Evolutionary conservation across 202 grass and related monocot species (phyloP).

Genomic region (Panicum hallii): DNA sequence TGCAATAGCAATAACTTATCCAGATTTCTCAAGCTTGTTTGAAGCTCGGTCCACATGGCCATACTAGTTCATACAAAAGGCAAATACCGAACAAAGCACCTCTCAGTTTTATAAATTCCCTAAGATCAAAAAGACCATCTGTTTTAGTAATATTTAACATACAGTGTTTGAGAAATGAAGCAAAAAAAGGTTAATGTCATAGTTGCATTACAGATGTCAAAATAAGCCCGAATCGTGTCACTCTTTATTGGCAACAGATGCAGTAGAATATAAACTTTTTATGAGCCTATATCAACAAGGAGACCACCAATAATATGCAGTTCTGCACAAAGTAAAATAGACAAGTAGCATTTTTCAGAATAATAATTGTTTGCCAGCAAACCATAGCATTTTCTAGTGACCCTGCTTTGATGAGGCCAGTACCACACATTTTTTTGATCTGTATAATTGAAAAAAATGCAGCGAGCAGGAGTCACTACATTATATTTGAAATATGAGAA

Average conservation of each 20-base stretch:
- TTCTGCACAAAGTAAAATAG: neutral
- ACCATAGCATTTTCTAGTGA: slow-evolving; percentile 88
- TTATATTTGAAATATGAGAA: neutral
- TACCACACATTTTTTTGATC: slow-evolving; percentile 66
- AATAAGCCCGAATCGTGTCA: neutral
- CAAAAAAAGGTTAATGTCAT: neutral
- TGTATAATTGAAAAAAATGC: slow-evolving; percentile 38
- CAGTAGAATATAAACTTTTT: slow-evolving; percentile 5
- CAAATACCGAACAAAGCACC: neutral
- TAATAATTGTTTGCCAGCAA: slow-evolving; percentile 65
- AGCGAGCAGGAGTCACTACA: slow-evolving; percentile 25
- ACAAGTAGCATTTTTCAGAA: slow-evolving; percentile 30
- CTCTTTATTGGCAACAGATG: neutral
- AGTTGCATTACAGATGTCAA: neutral
- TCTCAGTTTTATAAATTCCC: neutral
- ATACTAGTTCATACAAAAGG: neutral
- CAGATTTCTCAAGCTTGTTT: neutral
- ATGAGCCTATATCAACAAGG: slow-evolving; percentile 9
- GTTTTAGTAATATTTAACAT: neutral
- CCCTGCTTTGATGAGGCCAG: slow-evolving; percentile 93
- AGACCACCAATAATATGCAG: neutral
- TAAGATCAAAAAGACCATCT: neutral
- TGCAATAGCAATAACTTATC: no score
- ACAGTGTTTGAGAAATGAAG: slow-evolving; percentile 25
- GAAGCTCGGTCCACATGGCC: neutral